Evolutionary conservation across 2,329 filamentous ascomycete genomes (phyloP).

Genomic region (Epicoccum nigrum): DNA sequence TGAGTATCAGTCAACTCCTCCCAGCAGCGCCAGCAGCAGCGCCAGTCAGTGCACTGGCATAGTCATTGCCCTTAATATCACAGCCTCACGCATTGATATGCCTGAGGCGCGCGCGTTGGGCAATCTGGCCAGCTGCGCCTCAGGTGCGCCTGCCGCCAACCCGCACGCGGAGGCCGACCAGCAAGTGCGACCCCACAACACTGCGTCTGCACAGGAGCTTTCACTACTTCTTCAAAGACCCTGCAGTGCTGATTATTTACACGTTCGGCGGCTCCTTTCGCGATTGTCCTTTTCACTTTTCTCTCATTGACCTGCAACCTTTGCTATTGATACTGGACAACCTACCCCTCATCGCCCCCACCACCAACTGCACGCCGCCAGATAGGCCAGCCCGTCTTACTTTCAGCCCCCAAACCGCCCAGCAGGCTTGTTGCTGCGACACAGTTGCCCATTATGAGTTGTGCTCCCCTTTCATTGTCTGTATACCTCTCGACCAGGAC

Average conservation of each 20-base stretch:
- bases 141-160: slow-evolving; percentile 25
- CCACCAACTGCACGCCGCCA: slow-evolving; percentile 35
- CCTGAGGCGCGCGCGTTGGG: slow-evolving; percentile 13
- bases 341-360: slow-evolving; percentile 41
- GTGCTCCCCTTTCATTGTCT: slow-evolving; percentile 23
- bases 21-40: too few species aligned
- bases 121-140: slow-evolving; percentile 28
- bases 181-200: slow-evolving; percentile 36
- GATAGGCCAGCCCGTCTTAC: slow-evolving; percentile 39
- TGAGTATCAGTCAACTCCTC: neutral
- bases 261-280: slow-evolving; percentile 22
- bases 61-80: slow-evolving; percentile 14
- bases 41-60: slow-evolving; percentile 4
- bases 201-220: slow-evolving; percentile 28
- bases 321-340: slow-evolving; percentile 21
- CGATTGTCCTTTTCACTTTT: slow-evolving; percentile 19
- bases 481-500: slow-evolving; percentile 13
- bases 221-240: slow-evolving; percentile 27
- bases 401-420: slow-evolving; percentile 39
- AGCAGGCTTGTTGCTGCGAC: slow-evolving; percentile 35
- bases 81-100: slow-evolving; percentile 18
- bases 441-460: slow-evolving; percentile 44
- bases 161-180: slow-evolving; percentile 32
- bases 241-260: slow-evolving; percentile 24
- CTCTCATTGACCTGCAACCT: slow-evolving; percentile 21